Base-by-base conservation (phyloP, 345 rosid species). In the Hibiscus mutabilis region DNA sequence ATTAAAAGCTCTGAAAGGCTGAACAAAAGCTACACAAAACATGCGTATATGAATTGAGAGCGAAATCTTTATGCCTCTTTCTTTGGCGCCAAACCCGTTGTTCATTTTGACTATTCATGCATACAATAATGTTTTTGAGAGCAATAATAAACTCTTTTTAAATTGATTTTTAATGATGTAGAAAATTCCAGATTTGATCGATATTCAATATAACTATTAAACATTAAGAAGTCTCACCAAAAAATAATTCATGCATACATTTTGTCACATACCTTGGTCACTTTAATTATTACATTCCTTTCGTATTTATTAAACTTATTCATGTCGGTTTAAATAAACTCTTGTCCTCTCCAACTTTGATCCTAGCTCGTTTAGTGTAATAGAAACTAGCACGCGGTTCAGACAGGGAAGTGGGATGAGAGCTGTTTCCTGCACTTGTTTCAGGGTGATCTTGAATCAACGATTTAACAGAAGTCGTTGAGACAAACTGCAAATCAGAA, bases 1-100 rank as follows among this genome's bases (percentile, higher is more conserved):
- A 42, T 65, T 10, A 55, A 2, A 40, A 40, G 44, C 44, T 55
- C 25, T 18, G 46, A 65, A 65, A 14, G 57, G 49, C 57, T 66
- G 58, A 47, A 16, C 37, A 46, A 66, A 66, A 66, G 69, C 56
- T 66, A 66, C 37, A 46, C 19, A 66, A 46, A 66, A 21, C 47
- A 37, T 19, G 67, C 49, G 8, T 35, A 35, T 35, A 35, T 35
- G 40, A 5, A 5, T 19, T 35, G 55, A 31, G 69, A 14, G 14
- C 6, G 24, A 66, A 24, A 44, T 66, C 55, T 52, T 22, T 66
- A 6, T 66, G 56, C 56, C 56, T 46, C 69, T 14, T 24, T 46
- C 24, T 52, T 52, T 52, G 57, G 57, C 57, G 24, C 57, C 57
- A 52, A 57, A 57, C 2, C n/a, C 31, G 16, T 24, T 4, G 31